Evolutionary conservation across 768 basidiomycete species (phyloP).

Genomic region (Boletus huronensis): DNA sequence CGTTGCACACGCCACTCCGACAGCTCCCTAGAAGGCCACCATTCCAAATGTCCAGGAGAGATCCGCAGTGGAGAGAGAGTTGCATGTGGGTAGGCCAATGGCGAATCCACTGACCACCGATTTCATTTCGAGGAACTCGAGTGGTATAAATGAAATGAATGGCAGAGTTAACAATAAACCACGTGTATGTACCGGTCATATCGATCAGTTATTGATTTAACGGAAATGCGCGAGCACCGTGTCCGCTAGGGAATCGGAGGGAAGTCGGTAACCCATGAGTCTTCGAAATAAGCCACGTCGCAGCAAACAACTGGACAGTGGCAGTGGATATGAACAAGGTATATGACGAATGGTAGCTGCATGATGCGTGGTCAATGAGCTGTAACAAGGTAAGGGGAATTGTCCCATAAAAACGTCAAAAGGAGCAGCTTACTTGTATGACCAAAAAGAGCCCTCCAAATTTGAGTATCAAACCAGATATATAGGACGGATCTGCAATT

Average conservation of each 20-base stretch:
- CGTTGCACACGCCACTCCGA: conserved; percentile 1
- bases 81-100: neutral
- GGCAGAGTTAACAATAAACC: neutral
- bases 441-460: neutral
- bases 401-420: neutral
- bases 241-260: neutral
- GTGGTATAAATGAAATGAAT: neutral
- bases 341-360: neutral
- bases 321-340: neutral
- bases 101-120: conserved; percentile 10
- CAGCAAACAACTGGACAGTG: neutral
- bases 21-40: neutral
- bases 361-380: neutral
- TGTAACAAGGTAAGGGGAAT: neutral
- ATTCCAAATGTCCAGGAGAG: neutral
- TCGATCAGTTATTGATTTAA: conserved; percentile 1
- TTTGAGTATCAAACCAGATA: neutral
- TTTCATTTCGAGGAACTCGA: conserved; percentile 2
- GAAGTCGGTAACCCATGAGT: neutral
- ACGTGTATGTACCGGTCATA: conserved; percentile 4
- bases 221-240: conserved; percentile 3
- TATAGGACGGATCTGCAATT: neutral
- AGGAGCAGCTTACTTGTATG: neutral
- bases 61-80: conserved; percentile 5
- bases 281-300: neutral